These are phyloP conservation scores for Mortierella polycephala DNA, from an alignment of 371 early-diverging fungal species.

Conservation along the genomic window DNA sequence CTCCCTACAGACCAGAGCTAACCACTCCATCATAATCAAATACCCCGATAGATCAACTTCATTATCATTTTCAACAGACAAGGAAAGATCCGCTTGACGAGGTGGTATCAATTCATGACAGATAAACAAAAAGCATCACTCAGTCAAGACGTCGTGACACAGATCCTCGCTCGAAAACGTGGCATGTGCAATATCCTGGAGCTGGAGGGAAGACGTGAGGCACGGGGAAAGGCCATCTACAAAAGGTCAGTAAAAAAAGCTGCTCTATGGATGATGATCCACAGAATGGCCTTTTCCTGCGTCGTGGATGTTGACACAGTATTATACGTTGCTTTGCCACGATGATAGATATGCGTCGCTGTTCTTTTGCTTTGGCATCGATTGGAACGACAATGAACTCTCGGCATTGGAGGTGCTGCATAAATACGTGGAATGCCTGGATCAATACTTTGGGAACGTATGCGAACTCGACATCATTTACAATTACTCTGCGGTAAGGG, in stretches of 20 bases:
- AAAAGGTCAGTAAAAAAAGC: constrained; percentile 40
- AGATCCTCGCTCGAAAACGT: constrained; percentile 56
- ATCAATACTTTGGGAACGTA: constrained; percentile 62
- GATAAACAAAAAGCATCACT: constrained; percentile 56
- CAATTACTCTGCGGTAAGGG: constrained; percentile 61
- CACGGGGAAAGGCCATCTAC: constrained; percentile 57
- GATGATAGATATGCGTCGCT: constrained; percentile 55
- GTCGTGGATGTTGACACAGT: background rate
- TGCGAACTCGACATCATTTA: constrained; percentile 79
- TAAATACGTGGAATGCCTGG: constrained; percentile 59
- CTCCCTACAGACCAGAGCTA: background rate
- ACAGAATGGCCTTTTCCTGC: background rate
- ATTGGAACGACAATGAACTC: constrained; percentile 59
- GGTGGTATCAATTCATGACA: constrained; percentile 54
- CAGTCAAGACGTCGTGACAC: constrained; percentile 56
- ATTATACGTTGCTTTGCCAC: background rate
- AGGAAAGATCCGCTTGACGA: constrained; percentile 59
- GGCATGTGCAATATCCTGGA: constrained; percentile 61
- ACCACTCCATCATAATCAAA: background rate
- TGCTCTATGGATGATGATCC: background rate
- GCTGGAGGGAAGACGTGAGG: constrained; percentile 50
- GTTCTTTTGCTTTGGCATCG: constrained; percentile 57
- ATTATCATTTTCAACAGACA: constrained; percentile 60
- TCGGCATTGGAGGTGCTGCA: constrained; percentile 56
- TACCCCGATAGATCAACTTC: constrained; percentile 51